Evolutionary conservation across 257 asterid species (phyloP).

Genomic region (Rhazya stricta): DNA sequence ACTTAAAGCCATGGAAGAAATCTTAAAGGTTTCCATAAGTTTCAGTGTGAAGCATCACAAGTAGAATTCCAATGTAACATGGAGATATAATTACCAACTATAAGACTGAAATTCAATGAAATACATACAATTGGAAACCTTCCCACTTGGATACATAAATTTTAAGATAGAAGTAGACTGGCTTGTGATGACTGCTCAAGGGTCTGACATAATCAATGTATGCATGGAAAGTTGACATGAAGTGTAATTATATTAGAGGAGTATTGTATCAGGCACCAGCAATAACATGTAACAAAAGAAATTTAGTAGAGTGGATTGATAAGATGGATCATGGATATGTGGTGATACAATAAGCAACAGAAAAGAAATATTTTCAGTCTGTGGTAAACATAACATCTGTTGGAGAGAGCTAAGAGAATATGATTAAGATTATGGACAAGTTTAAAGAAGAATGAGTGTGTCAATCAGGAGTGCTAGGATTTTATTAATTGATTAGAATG

Average conservation of each 20-base stretch:
- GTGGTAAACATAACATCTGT: not conserved
- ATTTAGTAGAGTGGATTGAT: not conserved
- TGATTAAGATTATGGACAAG: not conserved
- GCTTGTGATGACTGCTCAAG: not conserved
- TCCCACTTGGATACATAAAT: not conserved
- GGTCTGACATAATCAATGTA: not conserved
- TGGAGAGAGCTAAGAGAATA: not conserved
- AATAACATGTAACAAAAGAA: not conserved
- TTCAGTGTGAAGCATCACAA: not conserved
- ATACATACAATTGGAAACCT: not conserved
- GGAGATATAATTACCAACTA: not conserved
- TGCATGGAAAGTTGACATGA: not conserved
- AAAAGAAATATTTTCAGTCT: too few species aligned
- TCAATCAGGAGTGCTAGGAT: not conserved
- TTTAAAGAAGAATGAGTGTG: not conserved
- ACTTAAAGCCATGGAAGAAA: not conserved
- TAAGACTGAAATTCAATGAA: not conserved
- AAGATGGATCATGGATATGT: not conserved
- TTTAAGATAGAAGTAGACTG: not conserved
- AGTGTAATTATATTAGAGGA: not conserved
- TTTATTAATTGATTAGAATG: not conserved
- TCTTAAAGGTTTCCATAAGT: not conserved
- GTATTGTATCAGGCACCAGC: not conserved
- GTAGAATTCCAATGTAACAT: not conserved
- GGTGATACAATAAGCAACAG: too few species aligned